Evolutionary conservation across 2,329 filamentous ascomycete genomes (phyloP).

Genomic region (Aspergillus sp.): DNA sequence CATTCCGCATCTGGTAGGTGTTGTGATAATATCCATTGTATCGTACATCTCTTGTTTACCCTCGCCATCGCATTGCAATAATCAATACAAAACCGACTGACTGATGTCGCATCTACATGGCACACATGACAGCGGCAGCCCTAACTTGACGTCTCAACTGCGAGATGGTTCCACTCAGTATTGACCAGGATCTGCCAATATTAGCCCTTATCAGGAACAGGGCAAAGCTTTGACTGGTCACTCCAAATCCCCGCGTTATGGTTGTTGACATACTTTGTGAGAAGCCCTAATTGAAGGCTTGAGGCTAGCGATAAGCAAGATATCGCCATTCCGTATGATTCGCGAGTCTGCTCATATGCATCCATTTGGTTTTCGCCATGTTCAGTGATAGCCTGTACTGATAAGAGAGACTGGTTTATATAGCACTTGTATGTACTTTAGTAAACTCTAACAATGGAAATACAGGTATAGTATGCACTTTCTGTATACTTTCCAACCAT

Average conservation of each 20-base stretch:
- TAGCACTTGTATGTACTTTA: too few species aligned
- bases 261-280: neutral
- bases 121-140: neutral
- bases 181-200: neutral
- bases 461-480: neutral
- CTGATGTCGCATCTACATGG: neutral
- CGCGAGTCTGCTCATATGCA: neutral
- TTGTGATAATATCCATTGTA: too few species aligned
- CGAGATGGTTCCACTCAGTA: neutral
- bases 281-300: neutral
- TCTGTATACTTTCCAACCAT: neutral
- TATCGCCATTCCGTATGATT: neutral
- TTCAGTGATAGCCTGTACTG: neutral
- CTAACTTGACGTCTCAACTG: neutral
- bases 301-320: neutral
- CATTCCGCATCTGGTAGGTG: too few species aligned
- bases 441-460: too few species aligned
- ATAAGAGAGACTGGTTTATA: neutral
- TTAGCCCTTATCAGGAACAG: neutral
- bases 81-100: neutral
- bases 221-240: neutral
- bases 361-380: neutral
- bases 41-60: too few species aligned
- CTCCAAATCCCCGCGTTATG: too few species aligned
- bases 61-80: neutral